These are phyloP conservation scores for Alternaria sp. DNA, from an alignment of 2,329 filamentous ascomycete species.

Conservation along the genomic window DNA sequence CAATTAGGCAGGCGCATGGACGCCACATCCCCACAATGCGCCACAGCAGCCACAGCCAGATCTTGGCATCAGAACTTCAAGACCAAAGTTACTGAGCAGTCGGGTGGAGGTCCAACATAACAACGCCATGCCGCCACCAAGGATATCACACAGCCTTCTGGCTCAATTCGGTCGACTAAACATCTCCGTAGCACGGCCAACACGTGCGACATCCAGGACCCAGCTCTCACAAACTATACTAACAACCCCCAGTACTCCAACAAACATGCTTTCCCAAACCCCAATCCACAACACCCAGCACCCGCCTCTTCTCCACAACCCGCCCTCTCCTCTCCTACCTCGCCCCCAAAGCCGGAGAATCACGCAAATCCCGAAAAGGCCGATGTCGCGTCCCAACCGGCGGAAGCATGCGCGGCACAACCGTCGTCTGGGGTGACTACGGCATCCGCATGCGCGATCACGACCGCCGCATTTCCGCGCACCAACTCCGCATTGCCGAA, in stretches of 20 bases:
- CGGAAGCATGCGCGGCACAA: conserved; percentile 90
- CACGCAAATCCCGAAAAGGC: conserved; percentile 88
- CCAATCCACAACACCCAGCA: conserved; percentile 43
- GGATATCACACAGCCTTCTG: conserved; percentile 47
- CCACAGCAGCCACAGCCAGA: conserved; percentile 21
- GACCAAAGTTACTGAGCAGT: conserved; percentile 7
- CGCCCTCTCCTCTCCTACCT: conserved; percentile 74
- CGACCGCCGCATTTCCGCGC: conserved; percentile 86
- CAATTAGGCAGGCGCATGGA: conserved; percentile 19
- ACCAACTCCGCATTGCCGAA: conserved; percentile 87
- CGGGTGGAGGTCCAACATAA: conserved; percentile 8
- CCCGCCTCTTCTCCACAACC: conserved; percentile 77
- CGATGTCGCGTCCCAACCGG: conserved; percentile 87
- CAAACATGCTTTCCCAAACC: conserved; percentile 43
- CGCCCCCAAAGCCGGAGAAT: conserved; percentile 78
- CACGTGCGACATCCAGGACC: conserved; percentile 30
- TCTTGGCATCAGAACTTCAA: conserved; percentile 42
- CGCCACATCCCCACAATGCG: conserved; percentile 21
- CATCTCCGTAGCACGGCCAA: conserved; percentile 35
- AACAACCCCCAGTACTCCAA: conserved; percentile 30
- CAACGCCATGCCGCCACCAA: conserved; percentile 53
- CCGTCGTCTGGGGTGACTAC: conserved; percentile 95
- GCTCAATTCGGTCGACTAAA: conserved; percentile 46
- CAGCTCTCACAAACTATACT: conserved; percentile 3
- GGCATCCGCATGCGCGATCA: conserved; percentile 93